Evolutionary conservation across 2,329 filamentous ascomycete genomes (phyloP).

Genomic region (Pseudogymnoascus sp.): DNA sequence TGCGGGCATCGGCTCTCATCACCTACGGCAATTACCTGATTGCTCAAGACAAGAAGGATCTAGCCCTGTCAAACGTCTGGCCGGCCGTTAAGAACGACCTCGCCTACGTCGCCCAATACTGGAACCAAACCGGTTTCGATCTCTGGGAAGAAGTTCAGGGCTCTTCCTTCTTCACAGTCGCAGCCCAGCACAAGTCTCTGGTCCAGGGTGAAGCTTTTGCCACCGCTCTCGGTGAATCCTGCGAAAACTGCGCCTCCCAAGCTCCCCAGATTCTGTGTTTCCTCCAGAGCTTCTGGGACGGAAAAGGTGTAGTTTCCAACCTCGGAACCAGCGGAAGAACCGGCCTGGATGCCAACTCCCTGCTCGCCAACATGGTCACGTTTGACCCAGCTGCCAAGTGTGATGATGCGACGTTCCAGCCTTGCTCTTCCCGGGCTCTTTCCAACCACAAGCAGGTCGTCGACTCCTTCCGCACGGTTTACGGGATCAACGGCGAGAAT

Average conservation of each 20-base stretch:
- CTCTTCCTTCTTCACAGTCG: slow-evolving; percentile 71
- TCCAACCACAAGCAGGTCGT: slow-evolving; percentile 69
- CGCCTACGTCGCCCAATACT: slow-evolving; percentile 65
- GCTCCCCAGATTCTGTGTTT: slow-evolving; percentile 67
- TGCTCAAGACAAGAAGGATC: slow-evolving; percentile 43
- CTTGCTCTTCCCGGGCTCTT: slow-evolving; percentile 44
- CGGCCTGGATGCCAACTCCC: slow-evolving; percentile 63
- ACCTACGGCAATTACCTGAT: slow-evolving; percentile 66
- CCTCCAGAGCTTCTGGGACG: slow-evolving; percentile 63
- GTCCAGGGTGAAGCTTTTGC: slow-evolving; percentile 61
- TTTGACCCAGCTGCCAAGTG: slow-evolving; percentile 63
- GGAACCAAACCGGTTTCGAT: slow-evolving; percentile 58
- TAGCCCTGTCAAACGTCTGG: slow-evolving; percentile 50
- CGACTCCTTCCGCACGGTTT: slow-evolving; percentile 65
- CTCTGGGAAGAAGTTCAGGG: slow-evolving; percentile 77
- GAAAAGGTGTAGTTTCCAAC: slow-evolving; percentile 59
- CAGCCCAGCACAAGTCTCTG: slow-evolving; percentile 59
- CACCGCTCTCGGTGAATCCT: slow-evolving; percentile 50
- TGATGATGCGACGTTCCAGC: slow-evolving; percentile 66
- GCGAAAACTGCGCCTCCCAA: slow-evolving; percentile 47
- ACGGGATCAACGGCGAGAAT: slow-evolving; percentile 60
- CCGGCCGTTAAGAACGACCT: slow-evolving; percentile 70
- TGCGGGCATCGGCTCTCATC: slow-evolving; percentile 66
- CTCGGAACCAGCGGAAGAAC: slow-evolving; percentile 52
- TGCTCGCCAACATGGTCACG: slow-evolving; percentile 56